Conservation (phyloP, 179 eudicot genomes). For the Pouteria campechiana region DNA sequence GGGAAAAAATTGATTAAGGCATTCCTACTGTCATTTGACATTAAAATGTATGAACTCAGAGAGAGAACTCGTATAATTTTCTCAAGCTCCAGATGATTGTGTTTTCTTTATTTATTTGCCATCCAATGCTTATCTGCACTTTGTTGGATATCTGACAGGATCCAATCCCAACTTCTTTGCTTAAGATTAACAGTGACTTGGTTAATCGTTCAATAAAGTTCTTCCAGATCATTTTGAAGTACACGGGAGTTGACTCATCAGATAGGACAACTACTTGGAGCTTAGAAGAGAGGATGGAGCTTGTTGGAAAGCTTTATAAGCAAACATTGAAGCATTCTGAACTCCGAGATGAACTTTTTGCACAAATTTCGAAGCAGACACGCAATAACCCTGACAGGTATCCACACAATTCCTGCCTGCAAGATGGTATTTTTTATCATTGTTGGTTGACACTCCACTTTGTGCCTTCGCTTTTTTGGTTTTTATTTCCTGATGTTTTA, state of each 20-base stretch:
- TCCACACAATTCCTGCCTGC: neutral
- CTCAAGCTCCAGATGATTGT: too few species aligned
- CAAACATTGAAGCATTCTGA: constrained; percentile 88
- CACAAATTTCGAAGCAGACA: constrained; percentile 93
- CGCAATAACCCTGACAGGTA: constrained; percentile 90
- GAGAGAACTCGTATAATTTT: too few species aligned
- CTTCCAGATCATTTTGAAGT: constrained; percentile 82
- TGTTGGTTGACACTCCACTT: neutral
- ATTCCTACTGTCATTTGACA: too few species aligned
- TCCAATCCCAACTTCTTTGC: constrained; percentile 90
- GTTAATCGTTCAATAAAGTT: constrained; percentile 71
- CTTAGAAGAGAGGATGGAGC: constrained; percentile 83
- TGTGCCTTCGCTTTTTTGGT: neutral
- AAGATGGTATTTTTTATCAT: neutral
- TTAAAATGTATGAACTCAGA: too few species aligned
- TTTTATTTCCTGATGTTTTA: neutral
- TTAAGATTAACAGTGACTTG: constrained; percentile 71
- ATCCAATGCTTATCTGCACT: too few species aligned
- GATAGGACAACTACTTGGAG: constrained; percentile 55
- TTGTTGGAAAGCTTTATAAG: constrained; percentile 81
- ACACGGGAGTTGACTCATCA: constrained; percentile 84
- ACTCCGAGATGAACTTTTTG: constrained; percentile 93
- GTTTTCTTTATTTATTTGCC: too few species aligned
- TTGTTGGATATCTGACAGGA: constrained; percentile 48
- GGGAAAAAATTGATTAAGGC: too few species aligned